These are phyloP conservation scores for Aspergillus sp. DNA, from an alignment of 2,329 filamentous ascomycete genomes.

Conservation along the genomic window DNA sequence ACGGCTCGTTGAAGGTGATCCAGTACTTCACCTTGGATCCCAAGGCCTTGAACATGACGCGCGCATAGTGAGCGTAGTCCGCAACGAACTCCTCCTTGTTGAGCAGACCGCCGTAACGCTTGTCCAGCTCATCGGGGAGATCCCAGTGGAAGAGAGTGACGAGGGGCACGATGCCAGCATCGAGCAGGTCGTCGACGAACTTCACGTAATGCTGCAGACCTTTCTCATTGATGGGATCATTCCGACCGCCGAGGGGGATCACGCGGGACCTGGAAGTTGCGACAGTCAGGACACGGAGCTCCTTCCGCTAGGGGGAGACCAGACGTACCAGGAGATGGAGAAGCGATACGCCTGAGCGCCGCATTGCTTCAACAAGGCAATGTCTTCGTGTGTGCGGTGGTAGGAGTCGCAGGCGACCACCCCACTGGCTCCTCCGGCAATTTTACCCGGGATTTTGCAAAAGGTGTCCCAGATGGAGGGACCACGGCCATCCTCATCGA, in stretches of 20 bases:
- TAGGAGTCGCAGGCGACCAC: constrained; percentile 83
- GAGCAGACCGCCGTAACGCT: constrained; percentile 76
- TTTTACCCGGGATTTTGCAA: constrained; percentile 75
- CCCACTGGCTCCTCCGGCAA: constrained; percentile 72
- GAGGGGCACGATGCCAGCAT: constrained; percentile 73
- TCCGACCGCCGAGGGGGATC: constrained; percentile 78
- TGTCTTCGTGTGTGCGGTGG: constrained; percentile 73
- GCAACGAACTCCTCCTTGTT: constrained; percentile 79
- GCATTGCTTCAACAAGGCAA: constrained; percentile 70
- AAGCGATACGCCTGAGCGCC: constrained; percentile 78
- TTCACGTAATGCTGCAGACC: constrained; percentile 76
- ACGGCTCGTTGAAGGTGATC: constrained; percentile 91
- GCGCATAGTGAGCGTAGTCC: constrained; percentile 77
- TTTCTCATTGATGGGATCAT: constrained; percentile 75
- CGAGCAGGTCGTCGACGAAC: constrained; percentile 74
- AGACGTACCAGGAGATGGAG: constrained; percentile 66
- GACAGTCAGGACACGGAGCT: too few species aligned
- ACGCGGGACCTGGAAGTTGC: constrained; percentile 58
- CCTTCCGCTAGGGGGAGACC: too few species aligned
- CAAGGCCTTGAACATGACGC: constrained; percentile 70
- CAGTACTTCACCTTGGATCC: constrained; percentile 76
- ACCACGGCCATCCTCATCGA: constrained; percentile 71
- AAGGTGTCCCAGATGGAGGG: constrained; percentile 91
- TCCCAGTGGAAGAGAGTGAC: constrained; percentile 90
- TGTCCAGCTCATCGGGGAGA: constrained; percentile 72